A percentile compares a stretch with the other conserved stretches of the same genome.
Evolutionary conservation across 2,329 filamentous ascomycete species (phyloP).

Genomic region (Claviceps monticola): DNA sequence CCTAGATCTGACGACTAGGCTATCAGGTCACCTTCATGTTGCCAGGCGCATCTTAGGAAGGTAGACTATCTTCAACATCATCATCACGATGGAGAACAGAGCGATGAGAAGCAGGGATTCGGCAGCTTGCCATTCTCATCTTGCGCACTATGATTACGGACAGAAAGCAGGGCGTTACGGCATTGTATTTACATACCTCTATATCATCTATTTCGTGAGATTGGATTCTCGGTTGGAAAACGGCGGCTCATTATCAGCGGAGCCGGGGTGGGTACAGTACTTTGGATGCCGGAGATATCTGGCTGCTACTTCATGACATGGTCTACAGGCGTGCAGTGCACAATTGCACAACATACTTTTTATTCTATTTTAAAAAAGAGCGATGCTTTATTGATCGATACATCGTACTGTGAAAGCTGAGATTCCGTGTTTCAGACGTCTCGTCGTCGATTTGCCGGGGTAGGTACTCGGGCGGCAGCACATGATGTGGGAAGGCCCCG

Average conservation of each 20-base stretch:
- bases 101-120: background rate
- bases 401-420: background rate
- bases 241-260: background rate
- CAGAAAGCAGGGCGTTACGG: conserved; percentile 1
- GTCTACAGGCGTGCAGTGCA: background rate
- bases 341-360: background rate
- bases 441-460: too few relatives aligned
- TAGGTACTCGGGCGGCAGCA: too few relatives aligned
- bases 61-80: too few relatives aligned
- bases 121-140: background rate
- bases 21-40: background rate
- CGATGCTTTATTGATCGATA: background rate
- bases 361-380: background rate
- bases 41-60: background rate
- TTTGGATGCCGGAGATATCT: background rate
- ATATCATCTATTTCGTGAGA: background rate
- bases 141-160: background rate
- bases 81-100: background rate
- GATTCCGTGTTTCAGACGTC: too few relatives aligned
- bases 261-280: background rate
- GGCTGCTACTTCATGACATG: background rate
- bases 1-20: background rate
- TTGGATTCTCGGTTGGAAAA: too few relatives aligned
- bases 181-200: background rate
- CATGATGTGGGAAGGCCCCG: too few relatives aligned